Evolutionary conservation across 2,329 filamentous ascomycete genomes (phyloP).

Genomic region (Blumeriella jaapii): DNA sequence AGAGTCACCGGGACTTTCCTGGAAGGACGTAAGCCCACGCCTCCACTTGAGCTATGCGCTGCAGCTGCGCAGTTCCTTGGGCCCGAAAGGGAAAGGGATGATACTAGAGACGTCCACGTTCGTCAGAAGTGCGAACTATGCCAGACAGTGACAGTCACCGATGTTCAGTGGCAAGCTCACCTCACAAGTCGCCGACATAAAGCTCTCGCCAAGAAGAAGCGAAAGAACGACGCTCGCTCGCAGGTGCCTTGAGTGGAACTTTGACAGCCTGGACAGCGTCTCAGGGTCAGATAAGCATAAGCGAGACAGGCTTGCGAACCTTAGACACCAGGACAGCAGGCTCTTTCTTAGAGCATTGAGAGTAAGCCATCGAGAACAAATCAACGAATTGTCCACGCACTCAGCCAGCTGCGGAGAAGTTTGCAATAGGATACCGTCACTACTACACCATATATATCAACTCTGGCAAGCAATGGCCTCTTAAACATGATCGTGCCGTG

Average conservation of each 20-base stretch:
- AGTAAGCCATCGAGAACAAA: too few relatives aligned
- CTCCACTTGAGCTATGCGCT: constrained; percentile 44
- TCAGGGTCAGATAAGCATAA: too few relatives aligned
- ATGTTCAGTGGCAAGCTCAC: constrained; percentile 39
- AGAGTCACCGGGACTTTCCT: constrained; percentile 54
- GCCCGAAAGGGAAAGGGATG: constrained; percentile 37
- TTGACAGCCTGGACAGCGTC: too few relatives aligned
- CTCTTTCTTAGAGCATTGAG: too few relatives aligned
- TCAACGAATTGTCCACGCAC: too few relatives aligned
- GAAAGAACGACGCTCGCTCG: constrained; percentile 16
- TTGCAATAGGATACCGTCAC: too few relatives aligned
- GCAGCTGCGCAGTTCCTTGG: constrained; percentile 45
- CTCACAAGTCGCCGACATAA: constrained; percentile 34
- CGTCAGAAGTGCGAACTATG: constrained; percentile 62
- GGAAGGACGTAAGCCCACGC: constrained; percentile 30
- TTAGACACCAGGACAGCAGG: too few relatives aligned
- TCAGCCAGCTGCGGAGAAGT: too few relatives aligned
- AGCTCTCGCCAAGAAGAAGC: constrained; percentile 21
- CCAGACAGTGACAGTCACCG: constrained; percentile 47
- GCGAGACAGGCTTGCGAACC: too few relatives aligned
- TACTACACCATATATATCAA: too few relatives aligned
- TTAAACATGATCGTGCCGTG: too few relatives aligned
- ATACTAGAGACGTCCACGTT: constrained; percentile 34
- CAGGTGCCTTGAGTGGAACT: constrained; percentile 3
- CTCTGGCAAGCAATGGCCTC: too few relatives aligned